phyloP scores from a whole-genome alignment of 495 filamentous ascomycete species.

The Neurospora tetraspora region DNA sequence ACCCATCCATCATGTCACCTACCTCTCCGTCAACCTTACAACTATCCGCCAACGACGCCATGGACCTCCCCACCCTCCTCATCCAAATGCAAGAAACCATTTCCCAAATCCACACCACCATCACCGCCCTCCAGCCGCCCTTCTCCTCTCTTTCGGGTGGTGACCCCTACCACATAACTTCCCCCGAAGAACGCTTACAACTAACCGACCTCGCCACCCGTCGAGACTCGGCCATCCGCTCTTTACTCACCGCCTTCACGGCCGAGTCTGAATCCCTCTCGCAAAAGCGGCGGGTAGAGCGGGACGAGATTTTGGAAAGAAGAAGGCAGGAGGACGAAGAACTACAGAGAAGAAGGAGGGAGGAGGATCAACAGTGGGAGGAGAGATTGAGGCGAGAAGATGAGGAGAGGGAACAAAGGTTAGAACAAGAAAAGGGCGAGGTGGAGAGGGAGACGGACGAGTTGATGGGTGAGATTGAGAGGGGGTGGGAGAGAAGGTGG shows the following conservation, averaged over 20 bases:
- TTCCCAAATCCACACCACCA: conserved; percentile 19
- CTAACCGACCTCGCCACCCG: conserved; percentile 23
- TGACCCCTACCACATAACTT: not conserved
- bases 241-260: conserved; percentile 14
- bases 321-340: conserved; percentile 27
- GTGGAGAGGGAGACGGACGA: conserved; percentile 22
- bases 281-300: conserved; percentile 11
- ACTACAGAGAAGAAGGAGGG: conserved; percentile 13
- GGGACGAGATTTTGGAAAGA: conserved; percentile 17
- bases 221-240: conserved; percentile 16
- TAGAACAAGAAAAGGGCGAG: conserved; percentile 10
- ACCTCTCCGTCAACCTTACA: not conserved
- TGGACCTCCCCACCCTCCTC: conserved; percentile 20
- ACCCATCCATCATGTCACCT: not conserved
- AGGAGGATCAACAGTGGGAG: conserved; percentile 22
- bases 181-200: conserved; percentile 14
- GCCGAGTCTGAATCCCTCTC: conserved; percentile 13
- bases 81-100: conserved; percentile 28
- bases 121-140: conserved; percentile 12
- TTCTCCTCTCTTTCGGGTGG: not conserved
- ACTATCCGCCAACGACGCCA: conserved; percentile 5
- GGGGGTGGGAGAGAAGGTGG: conserved; percentile 12
- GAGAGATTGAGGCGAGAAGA: conserved; percentile 14
- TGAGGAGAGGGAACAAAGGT: conserved; percentile 8
- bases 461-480: conserved; percentile 21